Conservation (phyloP, 495 filamentous ascomycete species). For the Podospora bellae-mahoneyi region DNA sequence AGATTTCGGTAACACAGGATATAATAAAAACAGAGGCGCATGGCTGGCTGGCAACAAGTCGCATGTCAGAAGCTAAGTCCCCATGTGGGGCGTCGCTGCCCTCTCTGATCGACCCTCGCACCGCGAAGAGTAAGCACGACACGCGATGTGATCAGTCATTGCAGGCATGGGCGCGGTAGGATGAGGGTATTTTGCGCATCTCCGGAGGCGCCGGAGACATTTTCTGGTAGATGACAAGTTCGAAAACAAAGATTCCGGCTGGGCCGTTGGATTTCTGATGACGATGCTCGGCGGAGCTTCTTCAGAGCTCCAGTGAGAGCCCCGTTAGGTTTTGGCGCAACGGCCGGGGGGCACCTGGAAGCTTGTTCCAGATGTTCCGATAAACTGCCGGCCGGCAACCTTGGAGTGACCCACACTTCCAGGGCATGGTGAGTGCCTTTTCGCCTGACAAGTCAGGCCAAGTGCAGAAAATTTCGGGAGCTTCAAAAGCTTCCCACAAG, state of each 20-base stretch:
- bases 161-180: constrained; percentile 2
- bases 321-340: background rate
- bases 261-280: background rate
- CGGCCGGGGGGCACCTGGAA: background rate
- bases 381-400: background rate
- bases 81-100: constrained; percentile 19
- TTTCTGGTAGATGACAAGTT: background rate
- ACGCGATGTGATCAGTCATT: constrained; percentile 3
- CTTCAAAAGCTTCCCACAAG: constrained; percentile 4
- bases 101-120: background rate
- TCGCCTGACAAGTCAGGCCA: constrained; percentile 2
- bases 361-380: background rate
- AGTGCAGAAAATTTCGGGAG: background rate
- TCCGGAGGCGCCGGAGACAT: constrained; percentile 2
- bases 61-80: background rate
- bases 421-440: background rate
- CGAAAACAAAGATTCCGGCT: background rate
- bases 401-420: background rate
- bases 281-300: constrained; percentile 1
- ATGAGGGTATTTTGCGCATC: background rate
- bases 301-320: background rate
- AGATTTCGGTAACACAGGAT: constrained; percentile 14
- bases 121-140: background rate
- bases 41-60: background rate
- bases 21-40: constrained; percentile 8